Percentiles rank a stretch among this genome's conserved stretches.
phyloP scores from a whole-genome alignment of 2,329 filamentous ascomycete species.

The Fusarium mangiferae region DNA sequence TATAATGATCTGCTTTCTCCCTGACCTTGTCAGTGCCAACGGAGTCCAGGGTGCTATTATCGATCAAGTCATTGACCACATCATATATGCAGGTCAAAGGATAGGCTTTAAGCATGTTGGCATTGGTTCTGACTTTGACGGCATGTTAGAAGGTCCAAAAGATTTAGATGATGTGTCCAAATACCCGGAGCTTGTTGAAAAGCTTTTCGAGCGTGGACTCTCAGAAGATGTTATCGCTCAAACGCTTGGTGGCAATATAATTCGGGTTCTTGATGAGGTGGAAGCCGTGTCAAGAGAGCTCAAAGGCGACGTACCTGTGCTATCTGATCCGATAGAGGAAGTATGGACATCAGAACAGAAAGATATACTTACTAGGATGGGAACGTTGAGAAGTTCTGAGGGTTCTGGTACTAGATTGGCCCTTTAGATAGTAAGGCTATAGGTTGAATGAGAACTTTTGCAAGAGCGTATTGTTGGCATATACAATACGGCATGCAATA shows the following conservation, averaged over 20 bases:
- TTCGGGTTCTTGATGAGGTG: neutral
- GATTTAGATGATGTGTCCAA: neutral
- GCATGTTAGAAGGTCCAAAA: neutral
- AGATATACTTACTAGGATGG: neutral
- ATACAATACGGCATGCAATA: no score
- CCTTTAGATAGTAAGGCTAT: neutral
- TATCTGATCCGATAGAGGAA: neutral
- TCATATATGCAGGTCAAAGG: neutral
- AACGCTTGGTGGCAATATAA: neutral
- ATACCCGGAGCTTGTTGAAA: neutral
- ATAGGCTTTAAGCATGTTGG: neutral
- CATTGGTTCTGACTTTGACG: neutral
- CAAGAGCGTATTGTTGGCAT: neutral
- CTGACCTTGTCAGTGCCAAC: neutral
- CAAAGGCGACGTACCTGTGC: neutral
- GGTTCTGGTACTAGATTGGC: neutral
- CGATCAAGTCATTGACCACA: neutral
- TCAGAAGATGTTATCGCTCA: neutral
- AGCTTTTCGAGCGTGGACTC: neutral
- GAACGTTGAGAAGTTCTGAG: neutral
- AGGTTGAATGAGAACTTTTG: neutral
- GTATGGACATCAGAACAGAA: neutral
- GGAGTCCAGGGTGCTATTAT: neutral
- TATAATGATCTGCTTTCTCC: neutral
- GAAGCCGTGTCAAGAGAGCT: neutral